Percentiles rank a stretch among this genome's conserved stretches.
These are phyloP conservation scores for Avena atlantica DNA, from an alignment of 176 grass and related monocot genomes.

Conservation along the genomic window DNA sequence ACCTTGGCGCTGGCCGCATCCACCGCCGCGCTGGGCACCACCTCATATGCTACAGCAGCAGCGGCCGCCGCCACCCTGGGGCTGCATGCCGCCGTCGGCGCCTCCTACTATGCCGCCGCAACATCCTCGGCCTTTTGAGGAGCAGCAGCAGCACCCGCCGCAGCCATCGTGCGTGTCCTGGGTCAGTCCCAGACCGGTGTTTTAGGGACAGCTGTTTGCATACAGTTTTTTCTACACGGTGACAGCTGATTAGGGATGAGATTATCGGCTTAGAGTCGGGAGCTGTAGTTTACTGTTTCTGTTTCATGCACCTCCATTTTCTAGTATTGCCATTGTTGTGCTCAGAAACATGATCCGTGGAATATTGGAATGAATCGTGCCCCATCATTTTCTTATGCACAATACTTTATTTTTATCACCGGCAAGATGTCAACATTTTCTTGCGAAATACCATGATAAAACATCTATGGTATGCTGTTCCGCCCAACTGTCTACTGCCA, in stretches of 20 bases:
- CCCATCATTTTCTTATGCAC: neutral
- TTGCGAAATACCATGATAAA: neutral
- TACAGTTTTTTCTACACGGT: neutral
- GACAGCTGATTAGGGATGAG: neutral
- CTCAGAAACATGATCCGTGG: neutral
- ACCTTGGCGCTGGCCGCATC: slow-evolving; percentile 14
- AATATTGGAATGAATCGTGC: neutral
- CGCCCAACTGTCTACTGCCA: neutral
- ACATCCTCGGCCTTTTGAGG: slow-evolving; percentile 5
- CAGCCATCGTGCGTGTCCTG: neutral
- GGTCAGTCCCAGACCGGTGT: neutral
- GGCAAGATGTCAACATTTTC: neutral
- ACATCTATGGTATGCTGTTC: neutral
- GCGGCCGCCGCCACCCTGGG: neutral
- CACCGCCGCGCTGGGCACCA: slow-evolving; percentile 16
- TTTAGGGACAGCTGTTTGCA: neutral
- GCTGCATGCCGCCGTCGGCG: neutral
- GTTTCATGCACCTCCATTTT: neutral
- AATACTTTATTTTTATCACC: neutral
- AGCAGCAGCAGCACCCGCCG: neutral
- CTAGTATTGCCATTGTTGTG: slow-evolving; percentile 4
- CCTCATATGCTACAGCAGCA: slow-evolving; percentile 11
- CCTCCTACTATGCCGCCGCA: slow-evolving; percentile 14
- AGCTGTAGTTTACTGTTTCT: neutral
- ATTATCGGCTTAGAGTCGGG: neutral